Percentiles rank a stretch among this genome's conserved stretches.
Conservation (phyloP, 495 filamentous ascomycete species). For the Cercophora newfieldiana region DNA sequence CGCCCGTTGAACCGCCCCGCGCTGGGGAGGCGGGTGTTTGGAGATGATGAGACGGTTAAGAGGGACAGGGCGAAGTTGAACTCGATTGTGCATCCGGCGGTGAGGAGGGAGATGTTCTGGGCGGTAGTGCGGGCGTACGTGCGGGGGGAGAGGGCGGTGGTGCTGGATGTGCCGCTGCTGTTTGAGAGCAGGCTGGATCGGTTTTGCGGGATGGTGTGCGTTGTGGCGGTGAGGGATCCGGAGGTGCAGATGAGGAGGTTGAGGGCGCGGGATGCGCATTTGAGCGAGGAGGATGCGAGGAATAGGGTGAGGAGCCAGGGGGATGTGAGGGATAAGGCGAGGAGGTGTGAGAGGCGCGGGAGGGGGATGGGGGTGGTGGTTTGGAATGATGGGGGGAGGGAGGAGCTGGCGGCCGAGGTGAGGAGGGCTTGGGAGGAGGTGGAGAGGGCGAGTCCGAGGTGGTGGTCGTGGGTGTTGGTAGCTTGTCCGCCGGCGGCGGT, state of each 20-base stretch:
- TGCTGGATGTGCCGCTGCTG: slow-evolving; percentile 90
- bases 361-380: slow-evolving; percentile 68
- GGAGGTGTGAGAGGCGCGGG: slow-evolving; percentile 61
- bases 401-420: slow-evolving; percentile 65
- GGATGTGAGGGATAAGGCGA: slow-evolving; percentile 78
- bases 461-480: slow-evolving; percentile 80
- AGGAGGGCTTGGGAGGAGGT: slow-evolving; percentile 61
- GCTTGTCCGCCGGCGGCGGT: slow-evolving; percentile 71
- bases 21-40: slow-evolving; percentile 83
- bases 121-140: slow-evolving; percentile 65
- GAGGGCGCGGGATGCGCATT: slow-evolving; percentile 65
- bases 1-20: slow-evolving; percentile 80
- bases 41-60: slow-evolving; percentile 60
- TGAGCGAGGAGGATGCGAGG: slow-evolving; percentile 76
- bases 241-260: slow-evolving; percentile 77
- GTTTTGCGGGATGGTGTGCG: slow-evolving; percentile 77
- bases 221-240: slow-evolving; percentile 76
- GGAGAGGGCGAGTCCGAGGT: slow-evolving; percentile 61
- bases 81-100: slow-evolving; percentile 87
- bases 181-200: slow-evolving; percentile 82
- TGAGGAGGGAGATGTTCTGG: slow-evolving; percentile 73
- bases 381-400: slow-evolving; percentile 78
- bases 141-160: slow-evolving; percentile 75
- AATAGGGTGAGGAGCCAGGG: slow-evolving; percentile 81
- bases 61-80: slow-evolving; percentile 75